These are phyloP conservation scores for Phytopythium boreale DNA, from an alignment of 352 stramenopile species.

Conservation along the genomic window DNA sequence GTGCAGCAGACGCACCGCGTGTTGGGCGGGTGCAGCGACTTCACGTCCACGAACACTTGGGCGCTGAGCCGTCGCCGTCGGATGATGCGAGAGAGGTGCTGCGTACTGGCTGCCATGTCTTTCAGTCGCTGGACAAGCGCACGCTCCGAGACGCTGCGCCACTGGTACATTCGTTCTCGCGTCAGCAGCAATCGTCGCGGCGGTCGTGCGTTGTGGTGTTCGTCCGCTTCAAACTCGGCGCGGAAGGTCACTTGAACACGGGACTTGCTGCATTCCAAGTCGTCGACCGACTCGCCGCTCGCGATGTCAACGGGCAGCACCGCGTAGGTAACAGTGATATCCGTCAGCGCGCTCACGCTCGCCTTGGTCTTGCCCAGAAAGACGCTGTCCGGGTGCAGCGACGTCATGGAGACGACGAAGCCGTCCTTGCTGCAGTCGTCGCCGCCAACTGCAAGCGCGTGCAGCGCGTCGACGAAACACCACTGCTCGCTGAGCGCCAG, in stretches of 20 bases:
- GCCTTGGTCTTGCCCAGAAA: slow-evolving; percentile 43
- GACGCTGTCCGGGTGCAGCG: slow-evolving; percentile 38
- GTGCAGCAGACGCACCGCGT: slow-evolving; percentile 13
- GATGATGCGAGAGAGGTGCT: neutral
- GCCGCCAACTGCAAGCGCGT: slow-evolving; percentile 10
- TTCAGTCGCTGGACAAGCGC: neutral
- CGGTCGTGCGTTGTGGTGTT: neutral
- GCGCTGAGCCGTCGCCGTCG: neutral
- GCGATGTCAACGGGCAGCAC: slow-evolving; percentile 12
- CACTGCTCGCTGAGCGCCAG: slow-evolving; percentile 49
- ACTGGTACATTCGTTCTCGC: neutral
- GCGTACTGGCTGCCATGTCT: neutral
- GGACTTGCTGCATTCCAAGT: slow-evolving; percentile 11
- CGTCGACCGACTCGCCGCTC: neutral
- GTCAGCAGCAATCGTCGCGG: neutral
- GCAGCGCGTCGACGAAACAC: slow-evolving; percentile 36
- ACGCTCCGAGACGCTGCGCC: neutral
- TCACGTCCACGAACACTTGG: neutral
- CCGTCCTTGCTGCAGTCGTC: slow-evolving; percentile 10
- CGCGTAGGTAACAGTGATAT: slow-evolving; percentile 25
- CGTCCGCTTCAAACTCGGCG: slow-evolving; percentile 22
- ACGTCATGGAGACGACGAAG: slow-evolving; percentile 36
- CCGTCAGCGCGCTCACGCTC: slow-evolving; percentile 15
- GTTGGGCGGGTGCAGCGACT: neutral
- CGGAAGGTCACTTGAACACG: slow-evolving; percentile 37